These are phyloP conservation scores for Crithidia bombi DNA, from an alignment of 208 protist species.

Conservation along the genomic window DNA sequence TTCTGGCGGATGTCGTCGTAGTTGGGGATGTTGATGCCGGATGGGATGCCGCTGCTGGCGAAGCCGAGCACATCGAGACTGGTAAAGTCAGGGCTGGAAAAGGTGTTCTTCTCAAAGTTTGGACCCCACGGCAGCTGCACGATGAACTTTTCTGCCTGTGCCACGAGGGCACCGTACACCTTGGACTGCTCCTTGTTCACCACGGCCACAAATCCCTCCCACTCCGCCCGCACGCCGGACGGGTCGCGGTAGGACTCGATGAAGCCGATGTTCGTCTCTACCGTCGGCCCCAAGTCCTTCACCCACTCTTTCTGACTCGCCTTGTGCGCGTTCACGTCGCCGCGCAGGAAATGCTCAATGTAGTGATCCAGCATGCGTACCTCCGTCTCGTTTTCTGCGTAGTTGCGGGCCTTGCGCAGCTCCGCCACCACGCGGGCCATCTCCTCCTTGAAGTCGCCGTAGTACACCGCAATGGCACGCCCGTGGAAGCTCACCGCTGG, in stretches of 20 bases:
- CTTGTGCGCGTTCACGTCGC: constrained; percentile 87
- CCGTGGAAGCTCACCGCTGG: constrained; percentile 60
- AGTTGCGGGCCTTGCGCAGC: constrained; percentile 54
- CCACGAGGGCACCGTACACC: constrained; percentile 75
- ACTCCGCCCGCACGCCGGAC: constrained; percentile 89
- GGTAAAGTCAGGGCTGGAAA: constrained; percentile 92
- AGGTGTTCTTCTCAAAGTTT: constrained; percentile 90
- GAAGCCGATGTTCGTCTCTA: constrained; percentile 96
- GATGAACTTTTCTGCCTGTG: constrained; percentile 75
- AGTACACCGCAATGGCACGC: constrained; percentile 57
- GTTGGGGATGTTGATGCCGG: constrained; percentile 94
- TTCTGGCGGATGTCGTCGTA: constrained; percentile 91
- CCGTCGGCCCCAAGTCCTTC: constrained; percentile 85
- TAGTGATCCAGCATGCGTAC: constrained; percentile 91
- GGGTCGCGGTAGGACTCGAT: constrained; percentile 95
- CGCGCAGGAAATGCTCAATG: constrained; percentile 75
- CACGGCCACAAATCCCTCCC: constrained; percentile 93
- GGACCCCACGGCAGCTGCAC: constrained; percentile 81
- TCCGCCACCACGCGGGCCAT: constrained; percentile 68
- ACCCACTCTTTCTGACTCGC: constrained; percentile 91
- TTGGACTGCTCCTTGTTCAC: constrained; percentile 89
- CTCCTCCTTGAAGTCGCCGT: constrained; percentile 77
- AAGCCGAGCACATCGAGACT: constrained; percentile 92
- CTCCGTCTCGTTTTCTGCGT: constrained; percentile 83
- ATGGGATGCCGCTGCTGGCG: constrained; percentile 84